phyloP scores from a whole-genome alignment of 2,329 filamentous ascomycete species.

The Harringtonia aguacate region DNA sequence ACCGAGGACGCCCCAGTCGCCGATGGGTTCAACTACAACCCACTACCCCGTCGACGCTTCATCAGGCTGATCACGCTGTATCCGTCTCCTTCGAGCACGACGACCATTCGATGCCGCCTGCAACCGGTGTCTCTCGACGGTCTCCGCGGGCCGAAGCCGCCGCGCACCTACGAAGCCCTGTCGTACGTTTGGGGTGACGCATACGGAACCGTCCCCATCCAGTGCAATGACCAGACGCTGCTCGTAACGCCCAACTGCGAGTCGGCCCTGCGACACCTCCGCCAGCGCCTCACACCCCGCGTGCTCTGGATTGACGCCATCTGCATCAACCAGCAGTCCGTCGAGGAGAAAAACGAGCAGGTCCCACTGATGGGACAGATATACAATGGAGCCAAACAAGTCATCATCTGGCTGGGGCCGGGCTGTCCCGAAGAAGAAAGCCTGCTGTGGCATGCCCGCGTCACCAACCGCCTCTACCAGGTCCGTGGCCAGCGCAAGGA shows the following conservation, averaged over 20 bases:
- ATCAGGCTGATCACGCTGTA: too few species aligned
- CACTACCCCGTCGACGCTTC: too few species aligned
- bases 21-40: too few species aligned
- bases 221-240: not conserved
- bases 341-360: not conserved
- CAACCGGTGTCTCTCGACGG: not conserved
- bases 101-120: too few species aligned
- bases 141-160: not conserved
- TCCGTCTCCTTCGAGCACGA: too few species aligned
- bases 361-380: not conserved
- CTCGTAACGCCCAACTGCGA: slow-evolving; percentile 2
- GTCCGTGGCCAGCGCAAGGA: too few species aligned
- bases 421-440: too few species aligned
- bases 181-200: slow-evolving; percentile 6
- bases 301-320: slow-evolving; percentile 4
- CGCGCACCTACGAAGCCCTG: slow-evolving; percentile 2
- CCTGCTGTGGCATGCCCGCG: too few species aligned
- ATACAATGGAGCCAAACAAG: not conserved
- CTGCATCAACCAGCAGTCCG: slow-evolving; percentile 4
- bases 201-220: not conserved
- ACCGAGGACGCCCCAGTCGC: too few species aligned
- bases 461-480: too few species aligned
- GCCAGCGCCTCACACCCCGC: too few species aligned
- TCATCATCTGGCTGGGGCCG: not conserved
- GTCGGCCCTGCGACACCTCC: not conserved